A percentile compares a stretch with the other conserved stretches of the same genome.
These are phyloP conservation scores for Triticum monococcum DNA, from an alignment of 176 grass and related monocot genomes.

Conservation along the genomic window DNA sequence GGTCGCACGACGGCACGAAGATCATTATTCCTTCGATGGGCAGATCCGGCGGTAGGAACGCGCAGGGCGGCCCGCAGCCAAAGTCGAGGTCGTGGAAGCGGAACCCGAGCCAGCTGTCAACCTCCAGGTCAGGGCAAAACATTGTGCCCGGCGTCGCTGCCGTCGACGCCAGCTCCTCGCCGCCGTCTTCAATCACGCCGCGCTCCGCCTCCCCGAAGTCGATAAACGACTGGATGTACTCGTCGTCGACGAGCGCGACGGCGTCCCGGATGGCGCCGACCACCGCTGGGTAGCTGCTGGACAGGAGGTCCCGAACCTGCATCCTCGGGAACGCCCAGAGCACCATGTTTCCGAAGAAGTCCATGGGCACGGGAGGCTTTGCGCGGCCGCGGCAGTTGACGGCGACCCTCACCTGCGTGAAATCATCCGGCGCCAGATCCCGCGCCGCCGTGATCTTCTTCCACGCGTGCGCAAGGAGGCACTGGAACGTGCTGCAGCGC, in stretches of 20 bases:
- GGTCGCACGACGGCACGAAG: neutral
- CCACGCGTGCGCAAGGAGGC: neutral
- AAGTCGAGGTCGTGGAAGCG: neutral
- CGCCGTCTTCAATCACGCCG: neutral
- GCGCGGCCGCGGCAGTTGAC: neutral
- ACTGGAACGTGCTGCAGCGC: neutral
- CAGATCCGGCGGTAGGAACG: neutral
- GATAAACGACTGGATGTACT: neutral
- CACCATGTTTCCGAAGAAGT: neutral
- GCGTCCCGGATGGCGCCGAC: neutral
- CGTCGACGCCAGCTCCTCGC: neutral
- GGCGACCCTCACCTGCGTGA: neutral
- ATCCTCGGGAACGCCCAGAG: neutral
- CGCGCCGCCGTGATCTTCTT: neutral
- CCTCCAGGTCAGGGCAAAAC: neutral
- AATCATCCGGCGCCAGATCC: neutral
- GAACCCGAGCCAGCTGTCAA: neutral
- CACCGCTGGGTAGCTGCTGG: neutral
- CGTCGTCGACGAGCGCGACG: neutral
- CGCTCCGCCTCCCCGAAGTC: neutral
- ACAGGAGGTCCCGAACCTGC: neutral
- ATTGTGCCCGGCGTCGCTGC: neutral
- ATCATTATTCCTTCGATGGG: neutral
- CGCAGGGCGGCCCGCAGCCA: neutral
- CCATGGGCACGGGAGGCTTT: neutral